Conservation (phyloP, 768 basidiomycete genomes). For the Tulasnella calospora region DNA sequence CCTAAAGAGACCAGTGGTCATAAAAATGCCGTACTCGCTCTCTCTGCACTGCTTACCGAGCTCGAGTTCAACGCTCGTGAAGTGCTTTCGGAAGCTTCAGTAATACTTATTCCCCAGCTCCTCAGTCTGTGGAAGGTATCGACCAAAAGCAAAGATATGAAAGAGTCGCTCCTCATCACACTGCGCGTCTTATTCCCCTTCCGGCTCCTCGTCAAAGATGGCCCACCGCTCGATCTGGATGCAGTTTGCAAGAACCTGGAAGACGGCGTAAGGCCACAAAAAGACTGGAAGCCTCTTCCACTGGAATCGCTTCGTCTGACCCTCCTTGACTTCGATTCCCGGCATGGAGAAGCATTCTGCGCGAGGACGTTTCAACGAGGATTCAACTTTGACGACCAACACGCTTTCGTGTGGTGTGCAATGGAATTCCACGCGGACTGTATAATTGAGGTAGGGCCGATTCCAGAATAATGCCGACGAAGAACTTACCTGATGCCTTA, state of each 20-base stretch:
- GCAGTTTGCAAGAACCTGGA: slow-evolving; percentile 30
- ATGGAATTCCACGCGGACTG: slow-evolving; percentile 79
- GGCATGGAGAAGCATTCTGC: slow-evolving; percentile 45
- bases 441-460: slow-evolving; percentile 52
- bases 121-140: slow-evolving; percentile 59
- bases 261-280: neutral
- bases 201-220: slow-evolving; percentile 42
- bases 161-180: slow-evolving; percentile 74
- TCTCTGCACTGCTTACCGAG: slow-evolving; percentile 66
- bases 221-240: slow-evolving; percentile 24
- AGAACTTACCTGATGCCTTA: slow-evolving; percentile 34
- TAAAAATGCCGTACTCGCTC: slow-evolving; percentile 61
- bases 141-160: slow-evolving; percentile 67
- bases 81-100: neutral
- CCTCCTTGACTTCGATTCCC: neutral
- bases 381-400: slow-evolving; percentile 59
- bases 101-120: slow-evolving; percentile 1
- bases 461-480: neutral
- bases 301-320: slow-evolving; percentile 12
- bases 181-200: slow-evolving; percentile 71
- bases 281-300: slow-evolving; percentile 8
- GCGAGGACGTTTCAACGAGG: slow-evolving; percentile 68
- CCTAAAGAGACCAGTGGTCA: slow-evolving; percentile 73
- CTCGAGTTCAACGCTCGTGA: slow-evolving; percentile 67
- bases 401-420: slow-evolving; percentile 74